phyloP scores from a whole-genome alignment of 805 yeast genomes.

The Hagleromyces aurorensis region DNA sequence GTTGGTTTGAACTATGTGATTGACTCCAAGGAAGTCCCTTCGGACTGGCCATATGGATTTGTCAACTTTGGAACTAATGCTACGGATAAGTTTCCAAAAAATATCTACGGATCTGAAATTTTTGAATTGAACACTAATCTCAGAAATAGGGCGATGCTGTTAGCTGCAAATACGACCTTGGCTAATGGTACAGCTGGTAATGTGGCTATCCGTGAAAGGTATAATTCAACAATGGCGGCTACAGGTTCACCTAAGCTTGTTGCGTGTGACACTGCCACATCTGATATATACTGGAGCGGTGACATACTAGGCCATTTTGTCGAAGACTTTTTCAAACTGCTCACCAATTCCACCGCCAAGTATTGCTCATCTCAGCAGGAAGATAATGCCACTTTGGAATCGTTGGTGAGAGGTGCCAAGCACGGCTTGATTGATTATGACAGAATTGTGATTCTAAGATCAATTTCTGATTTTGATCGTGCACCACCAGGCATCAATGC shows the following conservation, averaged over 20 bases:
- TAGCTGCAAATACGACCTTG: slow-evolving; percentile 41
- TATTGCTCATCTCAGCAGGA: slow-evolving; percentile 62
- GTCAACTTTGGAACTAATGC: slow-evolving; percentile 45
- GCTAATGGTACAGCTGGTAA: slow-evolving; percentile 40
- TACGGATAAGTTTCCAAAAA: slow-evolving; percentile 44
- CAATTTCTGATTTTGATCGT: slow-evolving; percentile 51
- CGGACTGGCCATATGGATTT: slow-evolving; percentile 55
- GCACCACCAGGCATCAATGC: slow-evolving; percentile 42
- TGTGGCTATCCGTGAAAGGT: slow-evolving; percentile 39
- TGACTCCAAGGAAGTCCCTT: slow-evolving; percentile 41
- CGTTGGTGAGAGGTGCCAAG: slow-evolving; percentile 45
- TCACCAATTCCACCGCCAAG: slow-evolving; percentile 51
- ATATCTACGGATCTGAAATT: slow-evolving; percentile 57
- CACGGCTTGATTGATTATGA: slow-evolving; percentile 49
- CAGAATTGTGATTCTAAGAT: slow-evolving; percentile 52
- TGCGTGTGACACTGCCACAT: slow-evolving; percentile 52
- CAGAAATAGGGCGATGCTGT: slow-evolving; percentile 48
- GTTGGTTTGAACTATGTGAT: slow-evolving; percentile 53
- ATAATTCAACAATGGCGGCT: slow-evolving; percentile 42
- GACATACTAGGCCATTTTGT: slow-evolving; percentile 43
- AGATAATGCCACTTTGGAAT: slow-evolving; percentile 59
- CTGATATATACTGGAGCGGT: slow-evolving; percentile 56
- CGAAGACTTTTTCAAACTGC: slow-evolving; percentile 37
- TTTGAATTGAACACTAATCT: slow-evolving; percentile 53
- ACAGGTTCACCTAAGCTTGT: slow-evolving; percentile 38